Evolutionary conservation across 768 basidiomycete genomes (phyloP).

Genomic region (Mrakia frigida): DNA sequence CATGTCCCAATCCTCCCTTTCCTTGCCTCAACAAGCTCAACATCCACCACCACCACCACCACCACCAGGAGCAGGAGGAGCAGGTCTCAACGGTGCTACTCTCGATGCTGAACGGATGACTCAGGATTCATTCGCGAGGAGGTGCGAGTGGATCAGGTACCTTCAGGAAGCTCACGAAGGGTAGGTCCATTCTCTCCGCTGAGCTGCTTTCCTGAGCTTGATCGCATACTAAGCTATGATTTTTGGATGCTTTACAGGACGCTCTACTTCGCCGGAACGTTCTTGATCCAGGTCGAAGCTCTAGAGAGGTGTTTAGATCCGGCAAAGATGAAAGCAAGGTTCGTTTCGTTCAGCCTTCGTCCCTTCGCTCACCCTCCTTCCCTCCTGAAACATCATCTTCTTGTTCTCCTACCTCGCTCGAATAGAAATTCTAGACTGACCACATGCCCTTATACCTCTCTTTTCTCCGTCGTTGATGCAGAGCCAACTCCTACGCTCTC

Average conservation of each 20-base stretch:
- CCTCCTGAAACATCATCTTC: too few species aligned
- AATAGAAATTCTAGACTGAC: not conserved
- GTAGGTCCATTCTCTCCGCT: not conserved
- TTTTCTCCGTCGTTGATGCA: not conserved
- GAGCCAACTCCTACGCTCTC: conserved; percentile 15
- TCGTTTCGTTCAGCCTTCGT: not conserved
- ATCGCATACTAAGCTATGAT: not conserved
- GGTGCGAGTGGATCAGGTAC: conserved; percentile 12
- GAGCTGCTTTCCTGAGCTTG: not conserved
- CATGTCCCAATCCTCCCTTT: not conserved
- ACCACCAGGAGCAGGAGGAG: not conserved
- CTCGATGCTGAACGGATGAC: not conserved
- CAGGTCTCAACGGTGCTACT: not conserved
- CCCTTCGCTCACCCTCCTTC: not conserved
- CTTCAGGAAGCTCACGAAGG: conserved; percentile 9
- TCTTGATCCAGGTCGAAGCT: conserved; percentile 5
- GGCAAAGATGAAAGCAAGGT: conserved; percentile 17
- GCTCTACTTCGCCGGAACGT: conserved; percentile 12
- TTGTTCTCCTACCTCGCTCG: not conserved
- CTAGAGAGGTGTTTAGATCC: conserved; percentile 12
- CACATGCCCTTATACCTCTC: not conserved
- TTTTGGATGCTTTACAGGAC: not conserved
- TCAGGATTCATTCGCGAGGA: conserved; percentile 10
- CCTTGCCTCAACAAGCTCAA: not conserved
- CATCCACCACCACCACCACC: not conserved